phyloP scores from a whole-genome alignment of 805 yeast genomes.

The Cyberlindnera petersonii region DNA sequence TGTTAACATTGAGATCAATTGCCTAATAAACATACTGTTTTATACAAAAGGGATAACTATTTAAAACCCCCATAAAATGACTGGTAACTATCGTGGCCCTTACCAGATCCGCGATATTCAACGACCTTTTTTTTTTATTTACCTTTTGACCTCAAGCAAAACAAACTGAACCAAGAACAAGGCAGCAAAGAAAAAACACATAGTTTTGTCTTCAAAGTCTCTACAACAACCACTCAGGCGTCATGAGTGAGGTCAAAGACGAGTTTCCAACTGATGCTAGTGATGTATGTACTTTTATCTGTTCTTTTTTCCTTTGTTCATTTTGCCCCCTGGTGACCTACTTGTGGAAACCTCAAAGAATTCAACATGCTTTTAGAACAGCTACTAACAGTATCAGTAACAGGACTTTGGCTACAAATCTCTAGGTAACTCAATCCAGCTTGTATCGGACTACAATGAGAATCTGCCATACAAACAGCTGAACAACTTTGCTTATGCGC shows the following conservation, averaged over 20 bases:
- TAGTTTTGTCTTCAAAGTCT: no score
- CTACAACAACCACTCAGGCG: background rate
- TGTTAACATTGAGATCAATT: no score
- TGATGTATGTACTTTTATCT: slow-evolving; percentile 26
- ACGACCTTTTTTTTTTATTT: slow-evolving; percentile 3
- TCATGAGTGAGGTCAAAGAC: slow-evolving; percentile 20
- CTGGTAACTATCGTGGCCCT: no score
- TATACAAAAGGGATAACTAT: no score
- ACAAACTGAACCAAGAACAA: no score
- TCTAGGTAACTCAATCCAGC: slow-evolving; percentile 30
- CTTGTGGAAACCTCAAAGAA: no score
- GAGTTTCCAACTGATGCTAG: slow-evolving; percentile 19
- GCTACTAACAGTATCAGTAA: slow-evolving; percentile 12
- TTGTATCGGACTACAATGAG: slow-evolving; percentile 36
- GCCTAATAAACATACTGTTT: no score
- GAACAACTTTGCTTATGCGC: slow-evolving; percentile 37
- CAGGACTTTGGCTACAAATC: slow-evolving; percentile 43
- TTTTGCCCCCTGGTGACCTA: background rate
- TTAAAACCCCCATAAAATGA: no score
- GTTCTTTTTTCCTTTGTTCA: background rate
- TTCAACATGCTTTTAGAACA: no score
- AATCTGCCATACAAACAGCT: slow-evolving; percentile 32
- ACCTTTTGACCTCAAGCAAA: no score
- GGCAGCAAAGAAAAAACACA: no score
- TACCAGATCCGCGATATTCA: no score